phyloP scores from a whole-genome alignment of 2,329 filamentous ascomycete genomes.

The Paraphoma chrysanthemicola region DNA sequence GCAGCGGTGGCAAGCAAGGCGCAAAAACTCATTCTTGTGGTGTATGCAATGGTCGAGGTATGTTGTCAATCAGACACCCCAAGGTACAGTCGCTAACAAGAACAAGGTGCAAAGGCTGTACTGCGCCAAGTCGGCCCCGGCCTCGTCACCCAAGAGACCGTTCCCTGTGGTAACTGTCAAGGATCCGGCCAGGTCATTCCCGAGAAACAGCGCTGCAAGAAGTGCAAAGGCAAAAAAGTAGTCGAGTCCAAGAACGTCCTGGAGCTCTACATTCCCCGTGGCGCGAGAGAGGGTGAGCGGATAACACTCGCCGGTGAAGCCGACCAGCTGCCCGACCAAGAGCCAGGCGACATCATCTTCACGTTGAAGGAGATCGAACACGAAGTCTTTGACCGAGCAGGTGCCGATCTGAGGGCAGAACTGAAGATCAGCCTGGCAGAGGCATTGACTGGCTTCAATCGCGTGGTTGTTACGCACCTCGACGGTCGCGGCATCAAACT shows the following conservation, averaged over 20 bases:
- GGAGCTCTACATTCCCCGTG: slow-evolving; percentile 93
- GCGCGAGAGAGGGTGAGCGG: slow-evolving; percentile 78
- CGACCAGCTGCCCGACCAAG: slow-evolving; percentile 87
- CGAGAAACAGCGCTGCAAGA: slow-evolving; percentile 98
- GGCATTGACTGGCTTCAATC: slow-evolving; percentile 85
- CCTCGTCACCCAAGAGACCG: slow-evolving; percentile 79
- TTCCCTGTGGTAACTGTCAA: slow-evolving; percentile 81
- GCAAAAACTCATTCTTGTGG: slow-evolving; percentile 84
- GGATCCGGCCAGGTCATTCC: slow-evolving; percentile 88
- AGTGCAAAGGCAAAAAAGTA: slow-evolving; percentile 93
- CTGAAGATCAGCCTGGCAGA: slow-evolving; percentile 83
- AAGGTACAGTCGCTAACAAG: slow-evolving; percentile 21
- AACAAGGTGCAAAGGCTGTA: slow-evolving; percentile 70
- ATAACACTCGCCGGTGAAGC: slow-evolving; percentile 93
- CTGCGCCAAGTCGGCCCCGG: slow-evolving; percentile 86
- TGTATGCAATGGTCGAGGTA: slow-evolving; percentile 80
- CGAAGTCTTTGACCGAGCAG: slow-evolving; percentile 80
- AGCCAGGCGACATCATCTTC: slow-evolving; percentile 93
- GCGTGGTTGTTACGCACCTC: slow-evolving; percentile 88
- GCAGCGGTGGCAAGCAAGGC: slow-evolving; percentile 88
- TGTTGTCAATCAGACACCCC: slow-evolving; percentile 9
- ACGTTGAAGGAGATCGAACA: slow-evolving; percentile 83
- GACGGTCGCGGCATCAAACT: slow-evolving; percentile 91
- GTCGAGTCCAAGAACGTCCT: slow-evolving; percentile 90
- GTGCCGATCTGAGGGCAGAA: slow-evolving; percentile 82